Evolutionary conservation across 2,329 filamentous ascomycete genomes (phyloP), one percentile per base, ranked within the genome.

Genomic region (Metarhizium anisopliae): DNA sequence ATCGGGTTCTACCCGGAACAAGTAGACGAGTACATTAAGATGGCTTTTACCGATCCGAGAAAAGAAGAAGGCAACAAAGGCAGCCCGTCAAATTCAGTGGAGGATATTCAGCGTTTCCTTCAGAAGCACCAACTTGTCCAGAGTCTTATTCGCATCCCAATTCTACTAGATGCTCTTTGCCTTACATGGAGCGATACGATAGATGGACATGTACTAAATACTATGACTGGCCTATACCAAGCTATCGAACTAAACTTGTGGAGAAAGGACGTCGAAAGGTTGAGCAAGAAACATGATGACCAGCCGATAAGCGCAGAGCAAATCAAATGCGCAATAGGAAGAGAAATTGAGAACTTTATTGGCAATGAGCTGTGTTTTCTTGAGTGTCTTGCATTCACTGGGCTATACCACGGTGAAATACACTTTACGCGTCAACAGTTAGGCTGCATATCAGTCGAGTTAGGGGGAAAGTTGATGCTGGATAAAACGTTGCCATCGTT

Each of bases 141-240:
- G 51, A 64, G 59, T 5, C 66, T 77, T 32, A 64, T 72, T 2
- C 70, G 67, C n/a, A 75, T 77, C 47, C 75, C 73, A 0, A 72
- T 77, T 56, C 72, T 71, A 52, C 62, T 77, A 0, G 74, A 77
- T 63, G 74, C 74, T 1, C 55, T 77, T 29, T 77, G 73, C 56
- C 71, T 63, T 50, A 68, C 53, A 16, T 76, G 72, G 72, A 56
- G 65, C 0, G 56, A 63, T 30, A 53, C 62, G 20, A 14, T 32
- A 45, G 25, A 25, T 25, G 25, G 25, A 25, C 3, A 25, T 25
- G 25, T 25, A 25, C 25, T 25, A 25, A 30, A 47, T 18, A 74
- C 70, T 2, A 75, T 75, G 71, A 74, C 71, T 0, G 58, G 55
- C 40, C 50, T 71, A 8, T 72, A 70, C 59, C 14, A 62, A 59